Evolutionary conservation across 768 basidiomycete species (phyloP).

Genomic region (Lentinula boryana): DNA sequence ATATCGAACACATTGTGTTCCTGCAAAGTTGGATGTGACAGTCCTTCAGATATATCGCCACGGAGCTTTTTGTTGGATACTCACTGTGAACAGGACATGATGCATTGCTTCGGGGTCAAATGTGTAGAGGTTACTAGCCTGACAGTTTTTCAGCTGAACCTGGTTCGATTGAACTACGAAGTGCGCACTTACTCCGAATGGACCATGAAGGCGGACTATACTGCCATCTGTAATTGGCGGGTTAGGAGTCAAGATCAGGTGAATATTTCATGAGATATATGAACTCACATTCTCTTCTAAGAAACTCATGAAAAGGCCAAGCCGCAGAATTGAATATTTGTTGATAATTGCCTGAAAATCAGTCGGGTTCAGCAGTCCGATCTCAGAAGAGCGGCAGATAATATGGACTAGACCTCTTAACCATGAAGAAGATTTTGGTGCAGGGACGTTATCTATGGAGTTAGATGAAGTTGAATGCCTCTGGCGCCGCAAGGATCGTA

Average conservation of each 20-base stretch:
- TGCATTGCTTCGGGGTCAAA: constrained; percentile 2
- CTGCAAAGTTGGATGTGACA: background rate
- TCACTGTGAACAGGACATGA: background rate
- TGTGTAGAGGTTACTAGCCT: background rate
- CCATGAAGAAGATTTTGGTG: background rate
- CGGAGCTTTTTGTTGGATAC: background rate
- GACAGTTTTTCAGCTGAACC: background rate
- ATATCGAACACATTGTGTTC: background rate
- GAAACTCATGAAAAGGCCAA: background rate
- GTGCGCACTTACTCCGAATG: background rate
- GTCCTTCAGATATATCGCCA: background rate
- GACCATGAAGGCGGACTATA: background rate
- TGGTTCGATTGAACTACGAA: background rate
- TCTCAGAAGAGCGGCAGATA: background rate
- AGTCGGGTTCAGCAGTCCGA: background rate
- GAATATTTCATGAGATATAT: background rate
- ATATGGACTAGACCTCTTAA: background rate
- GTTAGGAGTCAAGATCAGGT: background rate
- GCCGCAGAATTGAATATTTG: background rate
- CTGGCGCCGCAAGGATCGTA: background rate
- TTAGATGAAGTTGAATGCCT: background rate
- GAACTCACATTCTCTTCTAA: background rate
- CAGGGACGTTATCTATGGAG: background rate
- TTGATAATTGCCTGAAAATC: background rate
- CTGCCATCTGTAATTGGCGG: background rate